Base-by-base conservation (phyloP, 2,329 filamentous ascomycete species). In the Sarocladium brachiariae region DNA sequence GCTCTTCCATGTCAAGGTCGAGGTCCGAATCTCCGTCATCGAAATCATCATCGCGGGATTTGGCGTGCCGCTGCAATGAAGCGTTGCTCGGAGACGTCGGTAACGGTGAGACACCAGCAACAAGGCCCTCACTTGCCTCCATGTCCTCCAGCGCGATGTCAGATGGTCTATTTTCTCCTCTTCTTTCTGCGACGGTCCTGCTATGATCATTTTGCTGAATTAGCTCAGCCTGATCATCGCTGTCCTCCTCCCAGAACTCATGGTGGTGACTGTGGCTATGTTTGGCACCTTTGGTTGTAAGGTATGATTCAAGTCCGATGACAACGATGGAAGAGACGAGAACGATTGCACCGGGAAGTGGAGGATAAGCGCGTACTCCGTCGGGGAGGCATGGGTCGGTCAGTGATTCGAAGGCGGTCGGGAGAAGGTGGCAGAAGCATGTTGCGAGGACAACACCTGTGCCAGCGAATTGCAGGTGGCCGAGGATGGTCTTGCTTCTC, bases 391-490 rank as follows among this genome's bases (percentile, higher is more conserved):
- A 87, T 38, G 83, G 83, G 55, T 86, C 79, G 56, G 77, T 84
- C 18, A 86, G 70, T 35, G 81, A 84, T 52, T 74, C 65, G 59
- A 87, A 87, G 1, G 84, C 83, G 23, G 80, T 87, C 50, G 81
- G 83, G 3, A 86, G 75, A 11, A 86, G 73, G 68, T 92, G 87
- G 23, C 92, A 87, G 61, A 93, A 93, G 51, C 88, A 87, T 1
- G 88, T 93, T 10, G 89, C 87, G 54, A 93, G 84, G n/a, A 93
- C 73, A 18, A 93, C 89, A 53, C 88, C 88, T 1, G 88, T 93
- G 61, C 88, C 86, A 56, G 89, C 86, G 68, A 89, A 86, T 56
- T 86, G 81, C 59, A 81, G 83, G 55, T 83, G 71, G 63, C 86
- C 85, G 55, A 86, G 75, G 58, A 86, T 74, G 19, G 66, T 74